These are phyloP conservation scores for Suillus tomentosus DNA, from an alignment of 768 basidiomycete species.

Conservation along the genomic window DNA sequence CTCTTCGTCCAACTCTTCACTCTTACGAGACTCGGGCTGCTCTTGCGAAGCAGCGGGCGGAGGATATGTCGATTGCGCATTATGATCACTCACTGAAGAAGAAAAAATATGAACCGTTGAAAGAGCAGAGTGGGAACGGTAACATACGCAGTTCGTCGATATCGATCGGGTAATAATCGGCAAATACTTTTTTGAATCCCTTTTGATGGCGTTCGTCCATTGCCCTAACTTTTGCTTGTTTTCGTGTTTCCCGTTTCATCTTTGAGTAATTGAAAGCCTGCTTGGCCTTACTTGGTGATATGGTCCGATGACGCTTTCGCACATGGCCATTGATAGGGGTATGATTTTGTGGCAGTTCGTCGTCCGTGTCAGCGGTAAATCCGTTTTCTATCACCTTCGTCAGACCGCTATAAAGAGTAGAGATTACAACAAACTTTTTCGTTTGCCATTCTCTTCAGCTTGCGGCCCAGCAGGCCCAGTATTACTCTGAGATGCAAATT, in stretches of 20 bases:
- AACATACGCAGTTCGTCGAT: slow-evolving; percentile 38
- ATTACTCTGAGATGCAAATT: slow-evolving; percentile 17
- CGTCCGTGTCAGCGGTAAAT: slow-evolving; percentile 32
- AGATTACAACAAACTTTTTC: slow-evolving; percentile 45
- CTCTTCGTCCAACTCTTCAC: slow-evolving; percentile 36
- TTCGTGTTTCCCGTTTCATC: slow-evolving; percentile 43
- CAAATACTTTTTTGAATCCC: slow-evolving; percentile 38
- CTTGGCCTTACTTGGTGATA: slow-evolving; percentile 44
- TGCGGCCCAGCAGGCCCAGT: slow-evolving; percentile 24
- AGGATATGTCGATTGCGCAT: neutral
- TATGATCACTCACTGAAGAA: neutral
- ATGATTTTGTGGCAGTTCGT: slow-evolving; percentile 35
- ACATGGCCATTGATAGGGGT: slow-evolving; percentile 29
- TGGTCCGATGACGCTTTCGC: slow-evolving; percentile 53
- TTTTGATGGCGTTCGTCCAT: slow-evolving; percentile 41
- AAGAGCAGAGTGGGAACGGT: neutral
- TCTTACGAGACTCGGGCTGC: neutral
- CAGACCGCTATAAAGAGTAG: neutral
- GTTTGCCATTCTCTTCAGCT: slow-evolving; percentile 39
- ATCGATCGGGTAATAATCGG: neutral
- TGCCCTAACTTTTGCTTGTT: slow-evolving; percentile 41
- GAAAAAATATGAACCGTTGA: neutral
- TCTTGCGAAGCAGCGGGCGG: slow-evolving; percentile 12
- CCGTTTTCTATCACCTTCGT: slow-evolving; percentile 18
- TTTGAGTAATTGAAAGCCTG: slow-evolving; percentile 42